Evolutionary conservation across 805 yeast species (phyloP), one percentile per base, ranked within the genome.

Genomic region (Danielia oregonensis): DNA sequence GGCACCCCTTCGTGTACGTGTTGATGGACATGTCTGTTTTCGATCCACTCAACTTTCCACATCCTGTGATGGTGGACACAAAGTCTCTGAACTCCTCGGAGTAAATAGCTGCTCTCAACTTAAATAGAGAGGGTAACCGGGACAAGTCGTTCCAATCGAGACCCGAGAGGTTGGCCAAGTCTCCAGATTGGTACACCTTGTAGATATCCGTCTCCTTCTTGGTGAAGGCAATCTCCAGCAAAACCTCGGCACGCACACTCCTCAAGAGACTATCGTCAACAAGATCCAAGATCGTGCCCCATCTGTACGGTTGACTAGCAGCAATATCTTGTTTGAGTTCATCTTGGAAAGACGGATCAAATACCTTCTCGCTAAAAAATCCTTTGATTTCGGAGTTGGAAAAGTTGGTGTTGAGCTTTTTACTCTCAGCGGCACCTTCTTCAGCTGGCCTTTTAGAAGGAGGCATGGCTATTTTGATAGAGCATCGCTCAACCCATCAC

Each of bases 151-250:
- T 76, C 69, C 80, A 72, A 42, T 87, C 76, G 42, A 93, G 68
- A 1, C 96, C 96, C 0, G 93, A 83, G 27, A 93, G 62, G 56
- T 93, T 94, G 26, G 96, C 96, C 47, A 93, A 72, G 60, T 87
- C 96, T 55, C 82, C 99, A 63, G 77, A 85, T 67, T 81, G 97
- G 63, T 63, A 79, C 19, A 91, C 95, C 57, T 86, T 89, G 61
- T 93, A 93, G 43, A 93, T 93, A 55, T 93, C 99, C 0, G 99
- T 93, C 59, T 94, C 99, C 59, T 94, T 93, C 48, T 81, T 78
- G 7, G 97, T 88, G 68, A 94, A 93, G 28, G 86, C 93, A 42
- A 93, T 82, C 51, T 88, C 83, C 2, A 70, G 63, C 44, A 86
- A 73, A 17, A 94, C 88, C 57, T 93, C 98, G 37, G 76, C 76